Base-by-base conservation (phyloP, 768 basidiomycete genomes). In the Rhodotorula diobovata region DNA sequence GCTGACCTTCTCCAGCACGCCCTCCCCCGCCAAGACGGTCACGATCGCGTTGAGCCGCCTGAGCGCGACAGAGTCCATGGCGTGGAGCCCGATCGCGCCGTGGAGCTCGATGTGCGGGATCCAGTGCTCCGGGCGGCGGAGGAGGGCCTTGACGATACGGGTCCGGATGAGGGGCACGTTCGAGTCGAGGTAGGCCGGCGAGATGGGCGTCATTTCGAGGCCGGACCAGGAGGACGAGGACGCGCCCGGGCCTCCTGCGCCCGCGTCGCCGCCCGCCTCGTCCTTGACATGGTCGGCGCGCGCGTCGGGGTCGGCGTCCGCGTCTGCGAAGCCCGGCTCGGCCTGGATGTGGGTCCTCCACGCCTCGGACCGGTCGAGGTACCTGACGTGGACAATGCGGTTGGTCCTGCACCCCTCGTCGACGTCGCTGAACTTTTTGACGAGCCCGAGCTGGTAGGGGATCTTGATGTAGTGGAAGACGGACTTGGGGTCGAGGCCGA, bases 401-500 rank as follows among this genome's bases (percentile, higher is more conserved):
- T 93, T 59, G 88, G 91, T 77, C n/a, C 75, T 68, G 25, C 55
- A 32, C 21, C 71, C 66, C 14, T 55, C 35, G 56, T 73, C 76
- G 35, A 74, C 45, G 46, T 74, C 70, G 39, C 67, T 61, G 45
- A 79, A 64, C 62, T 78, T 78, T 41, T 72, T 70, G 53, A 51
- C 90, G 82, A 76, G 85, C 10, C 72, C 87, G 63, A 94, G 82
- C 62, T 88, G 87, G 5, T 87, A 83, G 28, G 94, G 82, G 74
- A 90, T 87, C 74, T 87, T 86, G 67, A 91, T 86, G 68, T 92
- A 85, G 80, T 94, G 93, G 79, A 90, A 91, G 73, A 90, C 90
- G 3, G 90, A 89, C 80, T 93, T 93, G 78, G 90, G 90, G 78
- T 93, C 91, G 77, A 94, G 92, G 60, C 86, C 86, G 18, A 91